phyloP scores from a whole-genome alignment of 1,284 basidiomycete genomes.

The Anthracocystis setariae region DNA sequence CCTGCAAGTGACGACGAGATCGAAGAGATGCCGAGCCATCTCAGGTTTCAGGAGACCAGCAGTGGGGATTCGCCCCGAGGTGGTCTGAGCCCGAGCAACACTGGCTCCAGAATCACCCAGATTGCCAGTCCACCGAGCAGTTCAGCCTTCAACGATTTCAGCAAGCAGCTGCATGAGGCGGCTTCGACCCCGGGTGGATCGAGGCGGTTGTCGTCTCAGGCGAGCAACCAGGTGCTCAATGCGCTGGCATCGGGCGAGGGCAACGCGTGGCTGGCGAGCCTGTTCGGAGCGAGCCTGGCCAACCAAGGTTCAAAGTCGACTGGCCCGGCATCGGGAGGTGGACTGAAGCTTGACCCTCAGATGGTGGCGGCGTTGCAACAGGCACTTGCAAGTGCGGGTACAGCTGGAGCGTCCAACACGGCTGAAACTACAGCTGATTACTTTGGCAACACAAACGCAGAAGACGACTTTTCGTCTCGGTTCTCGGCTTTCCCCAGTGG shows the following conservation, averaged over 20 bases:
- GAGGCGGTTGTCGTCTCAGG: slow-evolving; percentile 42
- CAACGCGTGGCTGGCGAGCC: slow-evolving; percentile 53
- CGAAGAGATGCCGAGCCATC: slow-evolving; percentile 47
- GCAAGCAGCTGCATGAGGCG: slow-evolving; percentile 33
- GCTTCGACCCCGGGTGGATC: slow-evolving; percentile 51
- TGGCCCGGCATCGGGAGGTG: slow-evolving; percentile 34
- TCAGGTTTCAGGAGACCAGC: slow-evolving; percentile 45
- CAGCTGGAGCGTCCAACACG: neutral
- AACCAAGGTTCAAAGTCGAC: slow-evolving; percentile 40
- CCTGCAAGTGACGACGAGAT: slow-evolving; percentile 47
- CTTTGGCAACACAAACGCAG: slow-evolving; percentile 16
- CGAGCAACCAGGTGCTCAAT: slow-evolving; percentile 55
- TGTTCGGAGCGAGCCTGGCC: slow-evolving; percentile 50
- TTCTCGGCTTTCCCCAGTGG: slow-evolving; percentile 29
- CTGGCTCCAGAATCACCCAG: slow-evolving; percentile 34
- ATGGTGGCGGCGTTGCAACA: slow-evolving; percentile 57
- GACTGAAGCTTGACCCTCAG: slow-evolving; percentile 57
- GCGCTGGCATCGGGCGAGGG: slow-evolving; percentile 57
- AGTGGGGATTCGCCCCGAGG: slow-evolving; percentile 36
- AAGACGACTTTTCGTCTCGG: slow-evolving; percentile 29
- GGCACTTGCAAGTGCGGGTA: slow-evolving; percentile 33
- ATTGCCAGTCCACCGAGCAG: slow-evolving; percentile 43
- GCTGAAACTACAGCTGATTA: slow-evolving; percentile 23
- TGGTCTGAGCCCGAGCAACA: slow-evolving; percentile 20
- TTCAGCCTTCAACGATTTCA: slow-evolving; percentile 19